A percentile compares a stretch with the other conserved stretches of the same genome.
phyloP scores from a whole-genome alignment of 805 yeast species.

The Debaryomyces prosopidis region DNA sequence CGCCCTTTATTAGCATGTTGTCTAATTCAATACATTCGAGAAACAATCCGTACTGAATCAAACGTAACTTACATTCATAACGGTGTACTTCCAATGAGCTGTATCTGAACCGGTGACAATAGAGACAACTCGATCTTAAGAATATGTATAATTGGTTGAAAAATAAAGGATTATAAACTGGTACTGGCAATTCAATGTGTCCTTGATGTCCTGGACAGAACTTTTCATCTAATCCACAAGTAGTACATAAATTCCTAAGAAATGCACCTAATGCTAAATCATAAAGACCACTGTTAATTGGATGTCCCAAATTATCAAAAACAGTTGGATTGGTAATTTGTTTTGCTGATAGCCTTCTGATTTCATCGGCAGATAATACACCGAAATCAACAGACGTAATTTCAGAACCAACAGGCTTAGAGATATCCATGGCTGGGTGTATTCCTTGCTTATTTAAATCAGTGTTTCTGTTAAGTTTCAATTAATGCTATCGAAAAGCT shows the following conservation, averaged over 20 bases:
- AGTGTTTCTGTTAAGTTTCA: neutral
- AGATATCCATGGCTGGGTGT: conserved; percentile 73
- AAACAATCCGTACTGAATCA: conserved; percentile 86
- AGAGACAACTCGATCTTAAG: conserved; percentile 82
- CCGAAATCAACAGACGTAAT: conserved; percentile 91
- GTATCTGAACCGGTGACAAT: conserved; percentile 84
- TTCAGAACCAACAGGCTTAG: conserved; percentile 95
- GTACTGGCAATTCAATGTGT: conserved; percentile 93
- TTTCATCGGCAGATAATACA: conserved; percentile 76
- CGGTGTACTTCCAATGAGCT: conserved; percentile 69
- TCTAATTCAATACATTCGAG: conserved; percentile 77
- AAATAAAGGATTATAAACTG: conserved; percentile 92
- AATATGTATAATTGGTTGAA: conserved; percentile 87
- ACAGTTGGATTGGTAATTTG: conserved; percentile 95
- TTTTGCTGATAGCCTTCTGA: conserved; percentile 85
- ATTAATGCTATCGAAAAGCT: conserved; percentile 2
- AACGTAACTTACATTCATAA: conserved; percentile 71
- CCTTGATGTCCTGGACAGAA: conserved; percentile 99
- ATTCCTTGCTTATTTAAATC: neutral
- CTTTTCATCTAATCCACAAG: conserved; percentile 94
- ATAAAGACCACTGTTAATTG: conserved; percentile 89
- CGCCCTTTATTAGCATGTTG: conserved; percentile 47
- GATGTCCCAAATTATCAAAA: conserved; percentile 95
- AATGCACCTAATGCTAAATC: conserved; percentile 97
- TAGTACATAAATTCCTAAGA: conserved; percentile 81